phyloP scores from a whole-genome alignment of 768 basidiomycete genomes.

The Trametes elegans region DNA sequence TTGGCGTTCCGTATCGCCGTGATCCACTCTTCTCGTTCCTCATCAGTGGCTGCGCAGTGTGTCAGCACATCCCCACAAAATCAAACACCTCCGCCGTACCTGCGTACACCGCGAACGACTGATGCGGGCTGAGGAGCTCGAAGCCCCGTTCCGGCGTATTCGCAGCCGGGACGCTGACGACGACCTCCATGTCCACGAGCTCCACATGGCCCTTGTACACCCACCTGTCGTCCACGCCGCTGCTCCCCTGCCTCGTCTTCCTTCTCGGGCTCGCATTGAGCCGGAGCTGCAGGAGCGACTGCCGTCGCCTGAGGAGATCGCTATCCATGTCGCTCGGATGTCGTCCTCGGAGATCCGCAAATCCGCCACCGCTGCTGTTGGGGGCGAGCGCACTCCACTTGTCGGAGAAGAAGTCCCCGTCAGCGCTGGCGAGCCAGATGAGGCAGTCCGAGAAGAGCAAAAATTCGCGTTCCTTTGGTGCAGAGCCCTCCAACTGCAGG shows the following conservation, averaged over 20 bases:
- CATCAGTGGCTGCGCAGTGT: constrained; percentile 42
- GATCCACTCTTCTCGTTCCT: constrained; percentile 66
- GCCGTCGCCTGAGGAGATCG: constrained; percentile 13
- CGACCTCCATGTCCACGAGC: constrained; percentile 75
- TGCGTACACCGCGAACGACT: constrained; percentile 73
- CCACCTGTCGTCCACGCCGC: constrained; percentile 65
- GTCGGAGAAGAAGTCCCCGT: constrained; percentile 30
- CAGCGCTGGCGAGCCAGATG: constrained; percentile 67
- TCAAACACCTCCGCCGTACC: constrained; percentile 45
- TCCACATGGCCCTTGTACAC: constrained; percentile 65
- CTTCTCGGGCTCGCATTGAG: constrained; percentile 27
- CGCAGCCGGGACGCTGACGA: constrained; percentile 44
- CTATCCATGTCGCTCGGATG: constrained; percentile 60
- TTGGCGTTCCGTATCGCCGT: constrained; percentile 68
- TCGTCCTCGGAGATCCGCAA: too few relatives aligned
- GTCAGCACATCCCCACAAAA: not conserved
- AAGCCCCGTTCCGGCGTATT: constrained; percentile 55
- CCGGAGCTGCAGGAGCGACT: constrained; percentile 22
- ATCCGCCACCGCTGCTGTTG: not conserved
- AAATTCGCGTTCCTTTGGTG: constrained; percentile 62
- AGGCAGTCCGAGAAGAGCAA: constrained; percentile 82
- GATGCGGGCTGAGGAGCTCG: constrained; percentile 75
- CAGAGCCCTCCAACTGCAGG: constrained; percentile 53
- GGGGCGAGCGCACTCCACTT: constrained; percentile 20
- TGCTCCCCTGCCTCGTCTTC: constrained; percentile 31